Conservation (phyloP, 306 rosid genomes). For the Citrullus colocynthis region DNA sequence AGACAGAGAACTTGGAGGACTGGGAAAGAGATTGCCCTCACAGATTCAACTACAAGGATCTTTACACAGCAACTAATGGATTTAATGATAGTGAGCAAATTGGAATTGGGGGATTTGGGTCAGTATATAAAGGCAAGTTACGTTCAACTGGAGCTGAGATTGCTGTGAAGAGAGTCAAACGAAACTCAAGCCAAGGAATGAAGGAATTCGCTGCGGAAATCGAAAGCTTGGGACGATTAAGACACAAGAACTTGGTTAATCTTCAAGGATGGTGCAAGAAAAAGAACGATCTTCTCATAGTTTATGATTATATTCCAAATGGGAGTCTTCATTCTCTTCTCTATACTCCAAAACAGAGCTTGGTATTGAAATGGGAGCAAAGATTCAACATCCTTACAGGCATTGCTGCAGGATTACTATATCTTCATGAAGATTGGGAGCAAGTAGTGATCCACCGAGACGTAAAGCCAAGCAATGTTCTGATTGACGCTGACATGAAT, state of each 20-base stretch:
- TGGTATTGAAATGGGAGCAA: constrained; percentile 32
- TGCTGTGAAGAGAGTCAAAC: neutral
- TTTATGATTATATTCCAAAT: neutral
- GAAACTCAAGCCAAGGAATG: neutral
- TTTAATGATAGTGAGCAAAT: neutral
- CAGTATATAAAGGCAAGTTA: neutral
- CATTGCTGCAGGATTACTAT: constrained; percentile 46
- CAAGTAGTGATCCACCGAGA: constrained; percentile 62
- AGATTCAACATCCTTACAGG: constrained; percentile 49
- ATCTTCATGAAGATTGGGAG: constrained; percentile 71
- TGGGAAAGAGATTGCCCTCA: constrained; percentile 2
- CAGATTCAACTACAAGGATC: neutral
- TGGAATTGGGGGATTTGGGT: neutral
- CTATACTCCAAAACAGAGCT: neutral
- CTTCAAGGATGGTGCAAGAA: constrained; percentile 4
- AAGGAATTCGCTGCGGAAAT: neutral
- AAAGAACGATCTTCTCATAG: neutral
- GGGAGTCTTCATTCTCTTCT: constrained; percentile 1
- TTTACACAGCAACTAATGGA: neutral
- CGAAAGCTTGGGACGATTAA: neutral
- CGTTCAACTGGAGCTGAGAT: neutral
- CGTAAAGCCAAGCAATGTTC: constrained; percentile 45
- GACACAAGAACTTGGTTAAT: constrained; percentile 1
- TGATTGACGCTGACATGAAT: constrained; percentile 37
- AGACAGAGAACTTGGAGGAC: neutral